phyloP scores from a whole-genome alignment of 371 early-diverging fungal species.

The Mucor lusitanicus region DNA sequence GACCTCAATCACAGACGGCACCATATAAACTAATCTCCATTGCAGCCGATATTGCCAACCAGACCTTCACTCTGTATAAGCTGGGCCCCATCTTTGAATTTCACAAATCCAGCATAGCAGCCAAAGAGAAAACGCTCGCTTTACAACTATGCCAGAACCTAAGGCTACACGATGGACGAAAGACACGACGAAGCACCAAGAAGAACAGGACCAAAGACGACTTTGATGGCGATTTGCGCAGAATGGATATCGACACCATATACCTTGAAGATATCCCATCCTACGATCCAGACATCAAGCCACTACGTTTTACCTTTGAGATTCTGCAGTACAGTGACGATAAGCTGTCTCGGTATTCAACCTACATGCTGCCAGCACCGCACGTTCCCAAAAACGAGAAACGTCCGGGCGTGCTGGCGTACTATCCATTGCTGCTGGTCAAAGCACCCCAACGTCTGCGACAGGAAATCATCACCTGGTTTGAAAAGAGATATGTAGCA shows the following conservation, averaged over 20 bases:
- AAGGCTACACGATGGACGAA: background rate
- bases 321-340: background rate
- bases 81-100: background rate
- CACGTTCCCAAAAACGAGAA: background rate
- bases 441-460: background rate
- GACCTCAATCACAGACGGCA: too few relatives aligned
- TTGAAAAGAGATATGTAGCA: background rate
- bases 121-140: background rate
- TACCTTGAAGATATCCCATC: background rate
- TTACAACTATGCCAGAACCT: background rate
- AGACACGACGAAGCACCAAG: background rate
- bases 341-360: background rate
- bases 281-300: background rate
- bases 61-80: background rate
- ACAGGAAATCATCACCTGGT: background rate
- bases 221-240: background rate
- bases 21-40: background rate
- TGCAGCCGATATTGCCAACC: background rate
- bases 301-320: background rate
- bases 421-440: slow-evolving; percentile 1
- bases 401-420: background rate
- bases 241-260: background rate
- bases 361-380: background rate
- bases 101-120: background rate
- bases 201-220: background rate